Percentiles rank a stretch among this genome's conserved stretches.
Conservation (phyloP, 2,329 filamentous ascomycete species). For the Penicillium sp. region DNA sequence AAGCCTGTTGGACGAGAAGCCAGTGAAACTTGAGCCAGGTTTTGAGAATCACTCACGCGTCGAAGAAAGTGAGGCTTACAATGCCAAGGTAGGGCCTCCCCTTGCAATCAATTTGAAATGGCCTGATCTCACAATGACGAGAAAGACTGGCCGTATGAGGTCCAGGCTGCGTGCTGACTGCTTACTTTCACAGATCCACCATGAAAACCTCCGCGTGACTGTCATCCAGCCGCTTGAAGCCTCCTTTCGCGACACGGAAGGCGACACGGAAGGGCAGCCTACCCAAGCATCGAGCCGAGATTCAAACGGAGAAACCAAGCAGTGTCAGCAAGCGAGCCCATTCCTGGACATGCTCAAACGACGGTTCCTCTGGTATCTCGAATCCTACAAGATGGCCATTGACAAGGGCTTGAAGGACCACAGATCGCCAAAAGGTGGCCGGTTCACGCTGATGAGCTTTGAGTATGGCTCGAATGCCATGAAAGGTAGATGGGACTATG, state of each 20-base stretch:
- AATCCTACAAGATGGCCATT: slow-evolving; percentile 71
- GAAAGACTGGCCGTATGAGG: too few relatives aligned
- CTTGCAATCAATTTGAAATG: not conserved
- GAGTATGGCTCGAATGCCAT: slow-evolving; percentile 72
- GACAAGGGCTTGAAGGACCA: slow-evolving; percentile 49
- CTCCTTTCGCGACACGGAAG: slow-evolving; percentile 48
- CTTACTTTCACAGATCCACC: slow-evolving; percentile 62
- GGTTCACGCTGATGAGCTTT: slow-evolving; percentile 81
- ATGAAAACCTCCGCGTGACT: slow-evolving; percentile 81
- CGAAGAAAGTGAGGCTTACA: slow-evolving; percentile 67
- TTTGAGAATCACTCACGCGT: slow-evolving; percentile 73
- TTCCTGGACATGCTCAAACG: slow-evolving; percentile 89
- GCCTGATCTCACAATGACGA: too few relatives aligned
- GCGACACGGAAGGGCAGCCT: slow-evolving; percentile 33
- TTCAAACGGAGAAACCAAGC: too few relatives aligned
- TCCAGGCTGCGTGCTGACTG: not conserved
- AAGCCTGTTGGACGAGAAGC: slow-evolving; percentile 87
- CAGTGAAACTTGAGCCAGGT: slow-evolving; percentile 93
- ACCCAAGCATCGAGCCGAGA: too few relatives aligned
- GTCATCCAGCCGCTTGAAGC: slow-evolving; percentile 80
- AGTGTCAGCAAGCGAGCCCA: slow-evolving; percentile 36
- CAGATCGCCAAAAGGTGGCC: slow-evolving; percentile 57
- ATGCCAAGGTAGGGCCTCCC: slow-evolving; percentile 59
- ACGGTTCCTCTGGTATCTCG: slow-evolving; percentile 92
- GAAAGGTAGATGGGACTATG: slow-evolving; percentile 80